Percentiles rank a stretch among this genome's conserved stretches.
Conservation (phyloP, 352 stramenopile genomes). For the Globisporangium acanthophoron region DNA sequence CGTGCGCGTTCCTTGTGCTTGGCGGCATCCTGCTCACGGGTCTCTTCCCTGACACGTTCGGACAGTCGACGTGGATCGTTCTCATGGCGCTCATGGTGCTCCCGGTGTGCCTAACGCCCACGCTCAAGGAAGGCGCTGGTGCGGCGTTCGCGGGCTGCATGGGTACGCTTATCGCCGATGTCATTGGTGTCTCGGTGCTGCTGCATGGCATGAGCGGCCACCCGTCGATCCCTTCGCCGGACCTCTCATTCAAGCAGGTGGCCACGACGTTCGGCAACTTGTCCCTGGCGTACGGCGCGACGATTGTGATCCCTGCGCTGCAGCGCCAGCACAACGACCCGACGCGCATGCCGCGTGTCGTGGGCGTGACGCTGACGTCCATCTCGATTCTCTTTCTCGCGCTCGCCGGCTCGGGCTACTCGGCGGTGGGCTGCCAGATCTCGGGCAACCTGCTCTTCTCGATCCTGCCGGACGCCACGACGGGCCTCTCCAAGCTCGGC, state of each 20-base stretch:
- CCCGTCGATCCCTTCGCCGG: conserved; percentile 25
- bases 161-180: conserved; percentile 43
- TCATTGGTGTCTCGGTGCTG: conserved; percentile 31
- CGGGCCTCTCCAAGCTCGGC: conserved; percentile 30
- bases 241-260: conserved; percentile 37
- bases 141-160: conserved; percentile 39
- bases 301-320: conserved; percentile 44
- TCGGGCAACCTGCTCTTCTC: conserved; percentile 54
- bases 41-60: conserved; percentile 43
- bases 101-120: conserved; percentile 39
- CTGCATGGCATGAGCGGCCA: conserved; percentile 43
- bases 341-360: conserved; percentile 45
- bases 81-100: conserved; percentile 44
- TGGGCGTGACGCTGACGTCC: conserved; percentile 42
- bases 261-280: conserved; percentile 46
- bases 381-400: conserved; percentile 44
- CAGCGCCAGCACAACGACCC: conserved; percentile 47
- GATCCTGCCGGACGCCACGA: conserved; percentile 24
- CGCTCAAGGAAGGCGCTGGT: conserved; percentile 38
- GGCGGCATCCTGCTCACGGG: conserved; percentile 31
- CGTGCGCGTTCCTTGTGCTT: conserved; percentile 44
- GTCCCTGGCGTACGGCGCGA: conserved; percentile 44
- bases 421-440: conserved; percentile 42
- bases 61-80: conserved; percentile 36
- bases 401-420: conserved; percentile 34